These are phyloP conservation scores for Zopfia rhizophila DNA, from an alignment of 2,329 filamentous ascomycete genomes.

Conservation along the genomic window DNA sequence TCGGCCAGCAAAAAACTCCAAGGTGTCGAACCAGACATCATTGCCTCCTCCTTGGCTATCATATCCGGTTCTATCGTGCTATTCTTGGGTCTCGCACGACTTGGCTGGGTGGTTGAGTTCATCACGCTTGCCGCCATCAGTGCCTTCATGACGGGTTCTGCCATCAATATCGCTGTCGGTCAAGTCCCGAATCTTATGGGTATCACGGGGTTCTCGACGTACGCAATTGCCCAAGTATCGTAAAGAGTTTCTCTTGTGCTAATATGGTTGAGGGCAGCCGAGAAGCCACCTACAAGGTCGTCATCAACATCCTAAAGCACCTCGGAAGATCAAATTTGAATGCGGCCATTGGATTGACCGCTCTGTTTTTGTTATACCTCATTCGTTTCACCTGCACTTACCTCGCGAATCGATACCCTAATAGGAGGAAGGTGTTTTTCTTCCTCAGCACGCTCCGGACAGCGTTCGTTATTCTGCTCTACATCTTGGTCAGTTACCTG, in stretches of 20 bases:
- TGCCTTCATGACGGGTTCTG: slow-evolving; percentile 98
- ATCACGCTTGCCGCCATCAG: slow-evolving; percentile 92
- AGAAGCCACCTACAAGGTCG: slow-evolving; percentile 81
- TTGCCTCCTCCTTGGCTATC: slow-evolving; percentile 72
- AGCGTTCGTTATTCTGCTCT: slow-evolving; percentile 87
- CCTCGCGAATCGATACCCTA: slow-evolving; percentile 74
- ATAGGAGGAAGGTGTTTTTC: slow-evolving; percentile 79
- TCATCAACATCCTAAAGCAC: slow-evolving; percentile 83
- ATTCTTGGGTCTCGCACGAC: slow-evolving; percentile 80
- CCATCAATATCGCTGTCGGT: slow-evolving; percentile 85
- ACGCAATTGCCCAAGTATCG: too few relatives aligned
- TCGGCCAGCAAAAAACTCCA: slow-evolving; percentile 65
- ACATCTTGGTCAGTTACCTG: slow-evolving; percentile 87
- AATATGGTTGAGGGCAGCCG: too few relatives aligned
- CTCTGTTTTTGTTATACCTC: slow-evolving; percentile 79
- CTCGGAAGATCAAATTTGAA: slow-evolving; percentile 73
- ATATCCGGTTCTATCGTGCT: slow-evolving; percentile 83
- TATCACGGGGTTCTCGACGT: slow-evolving; percentile 77
- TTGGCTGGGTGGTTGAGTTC: slow-evolving; percentile 93
- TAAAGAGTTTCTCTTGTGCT: too few relatives aligned
- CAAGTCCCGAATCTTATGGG: slow-evolving; percentile 87
- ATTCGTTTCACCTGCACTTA: slow-evolving; percentile 70
- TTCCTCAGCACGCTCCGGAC: slow-evolving; percentile 88
- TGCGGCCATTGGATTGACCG: slow-evolving; percentile 86
- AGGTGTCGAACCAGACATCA: slow-evolving; percentile 55